Percentiles rank a stretch among this genome's conserved stretches.
Evolutionary conservation across 768 basidiomycete genomes (phyloP).

Genomic region (Macrolepiota fuliginosa): DNA sequence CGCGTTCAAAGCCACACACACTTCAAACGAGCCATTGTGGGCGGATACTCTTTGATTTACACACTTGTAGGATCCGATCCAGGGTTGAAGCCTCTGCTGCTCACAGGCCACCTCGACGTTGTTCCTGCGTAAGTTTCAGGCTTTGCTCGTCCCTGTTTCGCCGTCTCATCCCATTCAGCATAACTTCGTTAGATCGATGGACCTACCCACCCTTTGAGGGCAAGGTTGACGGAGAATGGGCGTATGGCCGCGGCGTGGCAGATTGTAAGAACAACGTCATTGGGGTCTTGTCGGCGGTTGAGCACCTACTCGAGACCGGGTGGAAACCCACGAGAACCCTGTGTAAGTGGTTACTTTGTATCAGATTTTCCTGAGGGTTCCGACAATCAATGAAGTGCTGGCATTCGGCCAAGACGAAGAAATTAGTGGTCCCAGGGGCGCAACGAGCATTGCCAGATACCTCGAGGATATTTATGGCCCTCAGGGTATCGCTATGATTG

Average conservation of each 20-base stretch:
- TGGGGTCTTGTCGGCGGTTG: constrained; percentile 28
- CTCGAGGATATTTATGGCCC: constrained; percentile 23
- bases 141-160: background rate
- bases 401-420: constrained; percentile 34
- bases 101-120: constrained; percentile 29
- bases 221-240: constrained; percentile 24
- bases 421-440: constrained; percentile 28
- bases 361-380: background rate
- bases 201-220: constrained; percentile 28
- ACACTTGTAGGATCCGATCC: constrained; percentile 21
- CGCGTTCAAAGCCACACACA: constrained; percentile 17
- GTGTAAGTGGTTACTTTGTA: constrained; percentile 12
- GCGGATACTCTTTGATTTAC: constrained; percentile 25
- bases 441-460: constrained; percentile 22
- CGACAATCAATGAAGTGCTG: constrained; percentile 18
- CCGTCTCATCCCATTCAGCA: constrained; percentile 15
- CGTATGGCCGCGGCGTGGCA: constrained; percentile 27
- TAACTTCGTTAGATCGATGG: constrained; percentile 27
- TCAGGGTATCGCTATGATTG: constrained; percentile 29
- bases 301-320: constrained; percentile 21
- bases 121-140: constrained; percentile 21
- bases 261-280: constrained; percentile 32
- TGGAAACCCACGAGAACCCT: constrained; percentile 27
- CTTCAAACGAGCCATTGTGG: constrained; percentile 20
- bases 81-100: constrained; percentile 24